A percentile compares a stretch with the other conserved stretches of the same genome.
phyloP scores from a whole-genome alignment of 352 stramenopile species.

The Globisporangium cederbergense region DNA sequence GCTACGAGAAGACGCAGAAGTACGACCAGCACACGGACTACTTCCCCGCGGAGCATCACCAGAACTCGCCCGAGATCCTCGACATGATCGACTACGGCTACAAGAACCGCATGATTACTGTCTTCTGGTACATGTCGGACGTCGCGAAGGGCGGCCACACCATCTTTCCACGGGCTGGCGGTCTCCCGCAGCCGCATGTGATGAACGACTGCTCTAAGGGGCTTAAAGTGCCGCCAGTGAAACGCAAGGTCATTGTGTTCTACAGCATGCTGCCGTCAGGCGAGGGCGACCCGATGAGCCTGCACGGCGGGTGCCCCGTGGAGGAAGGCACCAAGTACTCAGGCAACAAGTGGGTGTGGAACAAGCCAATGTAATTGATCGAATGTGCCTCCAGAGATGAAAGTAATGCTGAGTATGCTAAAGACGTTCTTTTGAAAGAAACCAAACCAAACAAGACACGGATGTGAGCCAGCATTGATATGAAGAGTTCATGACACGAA shows the following conservation, averaged over 20 bases:
- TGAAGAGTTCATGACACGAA: background rate
- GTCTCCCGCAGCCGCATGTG: slow-evolving; percentile 30
- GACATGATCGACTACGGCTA: slow-evolving; percentile 56
- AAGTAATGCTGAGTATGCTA: background rate
- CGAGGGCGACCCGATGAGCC: slow-evolving; percentile 53
- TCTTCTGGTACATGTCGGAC: slow-evolving; percentile 88
- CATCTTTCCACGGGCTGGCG: slow-evolving; percentile 62
- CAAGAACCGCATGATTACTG: slow-evolving; percentile 85
- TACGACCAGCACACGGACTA: slow-evolving; percentile 78
- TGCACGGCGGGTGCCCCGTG: slow-evolving; percentile 68
- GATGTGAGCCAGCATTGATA: background rate
- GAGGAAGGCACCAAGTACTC: slow-evolving; percentile 74
- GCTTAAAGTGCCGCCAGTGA: slow-evolving; percentile 57
- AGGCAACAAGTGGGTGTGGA: slow-evolving; percentile 86
- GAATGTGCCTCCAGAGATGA: background rate
- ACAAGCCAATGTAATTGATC: slow-evolving; percentile 39
- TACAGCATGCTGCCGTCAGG: slow-evolving; percentile 79
- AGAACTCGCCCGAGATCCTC: slow-evolving; percentile 39
- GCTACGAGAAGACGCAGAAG: slow-evolving; percentile 69
- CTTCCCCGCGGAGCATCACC: slow-evolving; percentile 41
- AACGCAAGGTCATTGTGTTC: slow-evolving; percentile 78
- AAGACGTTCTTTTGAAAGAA: background rate
- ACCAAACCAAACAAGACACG: background rate
- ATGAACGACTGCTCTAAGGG: slow-evolving; percentile 66
- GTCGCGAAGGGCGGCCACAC: slow-evolving; percentile 67